phyloP scores from a whole-genome alignment of 2,329 filamentous ascomycete genomes.

The Microdochium trichocladiopsis region DNA sequence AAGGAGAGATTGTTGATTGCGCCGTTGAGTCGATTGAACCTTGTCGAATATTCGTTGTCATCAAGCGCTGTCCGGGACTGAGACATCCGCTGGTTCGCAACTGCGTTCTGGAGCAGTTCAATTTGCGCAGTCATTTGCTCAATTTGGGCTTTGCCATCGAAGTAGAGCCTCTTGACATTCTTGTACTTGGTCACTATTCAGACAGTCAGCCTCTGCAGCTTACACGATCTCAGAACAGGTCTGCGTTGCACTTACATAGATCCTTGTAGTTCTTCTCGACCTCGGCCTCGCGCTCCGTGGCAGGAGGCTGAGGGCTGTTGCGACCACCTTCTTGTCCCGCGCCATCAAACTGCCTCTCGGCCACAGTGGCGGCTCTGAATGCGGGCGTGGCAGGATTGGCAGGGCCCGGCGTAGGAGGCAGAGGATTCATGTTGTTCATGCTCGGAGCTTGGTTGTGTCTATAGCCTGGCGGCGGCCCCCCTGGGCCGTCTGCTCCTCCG shows the following conservation, averaged over 20 bases:
- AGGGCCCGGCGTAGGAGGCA: slow-evolving; percentile 30
- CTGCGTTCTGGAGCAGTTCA: slow-evolving; percentile 92
- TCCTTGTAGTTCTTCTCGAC: slow-evolving; percentile 51
- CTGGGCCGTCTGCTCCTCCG: neutral
- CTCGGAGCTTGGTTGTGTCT: slow-evolving; percentile 38
- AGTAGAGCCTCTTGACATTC: slow-evolving; percentile 96
- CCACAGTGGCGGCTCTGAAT: slow-evolving; percentile 31
- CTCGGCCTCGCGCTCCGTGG: slow-evolving; percentile 31
- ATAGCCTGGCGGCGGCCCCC: slow-evolving; percentile 30
- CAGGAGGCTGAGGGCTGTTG: slow-evolving; percentile 48
- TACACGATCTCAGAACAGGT: neutral
- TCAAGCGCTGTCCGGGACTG: slow-evolving; percentile 91
- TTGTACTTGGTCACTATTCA: slow-evolving; percentile 83
- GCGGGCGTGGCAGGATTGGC: slow-evolving; percentile 23
- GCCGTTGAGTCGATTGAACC: slow-evolving; percentile 86
- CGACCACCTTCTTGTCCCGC: slow-evolving; percentile 39
- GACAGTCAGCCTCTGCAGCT: neutral
- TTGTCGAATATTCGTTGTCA: slow-evolving; percentile 84
- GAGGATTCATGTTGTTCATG: slow-evolving; percentile 32
- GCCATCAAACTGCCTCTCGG: slow-evolving; percentile 36
- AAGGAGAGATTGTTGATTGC: slow-evolving; percentile 93
- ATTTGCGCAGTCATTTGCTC: slow-evolving; percentile 82
- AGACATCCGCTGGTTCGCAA: slow-evolving; percentile 91
- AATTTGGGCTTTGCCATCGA: slow-evolving; percentile 89
- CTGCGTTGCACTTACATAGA: slow-evolving; percentile 34